A percentile compares a stretch with the other conserved stretches of the same genome.
Conservation (phyloP, 495 filamentous ascomycete species). For the Penicillium macrosclerotiorum region DNA sequence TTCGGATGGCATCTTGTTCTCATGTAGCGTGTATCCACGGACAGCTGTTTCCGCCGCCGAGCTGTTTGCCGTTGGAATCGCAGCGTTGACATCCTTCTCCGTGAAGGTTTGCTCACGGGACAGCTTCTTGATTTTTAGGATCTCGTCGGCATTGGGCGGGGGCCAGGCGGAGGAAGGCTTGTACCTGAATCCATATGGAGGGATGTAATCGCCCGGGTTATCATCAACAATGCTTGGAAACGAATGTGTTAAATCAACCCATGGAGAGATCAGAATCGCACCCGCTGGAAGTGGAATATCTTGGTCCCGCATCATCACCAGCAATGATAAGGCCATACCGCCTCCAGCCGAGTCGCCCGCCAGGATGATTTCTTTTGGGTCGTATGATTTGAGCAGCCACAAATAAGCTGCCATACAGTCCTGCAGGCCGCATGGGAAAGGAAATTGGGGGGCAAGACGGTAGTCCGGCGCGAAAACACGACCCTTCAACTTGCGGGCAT, state of each 20-base stretch:
- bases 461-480: conserved; percentile 86
- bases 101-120: conserved; percentile 34
- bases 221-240: conserved; percentile 83
- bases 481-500: conserved; percentile 89
- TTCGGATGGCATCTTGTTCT: conserved; percentile 15
- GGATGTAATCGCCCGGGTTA: conserved; percentile 80
- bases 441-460: conserved; percentile 87
- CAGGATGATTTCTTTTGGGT: conserved; percentile 73
- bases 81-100: conserved; percentile 18
- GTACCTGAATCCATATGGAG: conserved; percentile 79
- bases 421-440: conserved; percentile 87
- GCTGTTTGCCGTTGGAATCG: conserved; percentile 14
- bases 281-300: conserved; percentile 82
- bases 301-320: conserved; percentile 78
- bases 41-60: conserved; percentile 34
- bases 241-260: conserved; percentile 91
- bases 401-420: conserved; percentile 88
- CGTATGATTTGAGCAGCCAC: conserved; percentile 69
- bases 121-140: conserved; percentile 41
- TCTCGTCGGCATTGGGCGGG: conserved; percentile 78
- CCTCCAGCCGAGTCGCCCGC: conserved; percentile 91
- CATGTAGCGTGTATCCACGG: conserved; percentile 40
- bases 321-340: conserved; percentile 77
- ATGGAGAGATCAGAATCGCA: conserved; percentile 85
- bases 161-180: conserved; percentile 85